Percentiles rank a stretch among this genome's conserved stretches.
phyloP scores from a whole-genome alignment of 305 asterid species.

The Rubia tinctorum region DNA sequence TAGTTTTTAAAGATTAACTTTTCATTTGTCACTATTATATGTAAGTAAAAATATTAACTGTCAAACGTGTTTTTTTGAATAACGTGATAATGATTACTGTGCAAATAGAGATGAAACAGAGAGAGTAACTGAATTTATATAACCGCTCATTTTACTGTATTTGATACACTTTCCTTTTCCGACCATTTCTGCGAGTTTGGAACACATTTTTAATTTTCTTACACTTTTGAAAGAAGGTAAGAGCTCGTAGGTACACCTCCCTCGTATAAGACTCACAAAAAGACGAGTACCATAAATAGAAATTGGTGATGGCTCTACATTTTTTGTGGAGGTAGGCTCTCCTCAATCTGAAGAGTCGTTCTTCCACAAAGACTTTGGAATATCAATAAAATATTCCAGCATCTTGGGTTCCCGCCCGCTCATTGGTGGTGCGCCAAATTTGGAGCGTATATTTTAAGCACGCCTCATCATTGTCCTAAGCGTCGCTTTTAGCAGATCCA shows the following conservation, averaged over 20 bases:
- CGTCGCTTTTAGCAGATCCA: not conserved
- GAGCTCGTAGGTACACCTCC: not conserved
- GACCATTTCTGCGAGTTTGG: too few species aligned
- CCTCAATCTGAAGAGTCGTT: slow-evolving; percentile 9
- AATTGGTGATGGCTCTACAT: not conserved
- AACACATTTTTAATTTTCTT: too few species aligned
- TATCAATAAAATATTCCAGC: not conserved
- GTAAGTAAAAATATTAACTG: too few species aligned
- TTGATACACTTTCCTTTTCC: too few species aligned
- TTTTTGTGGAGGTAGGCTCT: slow-evolving; percentile 3
- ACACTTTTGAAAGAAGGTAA: too few species aligned
- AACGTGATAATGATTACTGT: too few species aligned
- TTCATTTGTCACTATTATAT: too few species aligned
- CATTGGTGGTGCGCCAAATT: not conserved
- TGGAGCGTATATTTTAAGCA: not conserved
- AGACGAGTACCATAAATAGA: not conserved
- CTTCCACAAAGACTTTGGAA: not conserved
- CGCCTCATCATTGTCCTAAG: not conserved
- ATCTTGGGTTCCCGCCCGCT: not conserved
- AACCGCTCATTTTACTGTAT: too few species aligned
- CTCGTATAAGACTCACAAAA: not conserved
- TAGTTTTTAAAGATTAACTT: too few species aligned
- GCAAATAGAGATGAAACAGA: too few species aligned
- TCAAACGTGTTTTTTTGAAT: too few species aligned
- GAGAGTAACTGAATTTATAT: too few species aligned